These are phyloP conservation scores for Litchi chinensis DNA, from an alignment of 345 rosid species.

Conservation along the genomic window DNA sequence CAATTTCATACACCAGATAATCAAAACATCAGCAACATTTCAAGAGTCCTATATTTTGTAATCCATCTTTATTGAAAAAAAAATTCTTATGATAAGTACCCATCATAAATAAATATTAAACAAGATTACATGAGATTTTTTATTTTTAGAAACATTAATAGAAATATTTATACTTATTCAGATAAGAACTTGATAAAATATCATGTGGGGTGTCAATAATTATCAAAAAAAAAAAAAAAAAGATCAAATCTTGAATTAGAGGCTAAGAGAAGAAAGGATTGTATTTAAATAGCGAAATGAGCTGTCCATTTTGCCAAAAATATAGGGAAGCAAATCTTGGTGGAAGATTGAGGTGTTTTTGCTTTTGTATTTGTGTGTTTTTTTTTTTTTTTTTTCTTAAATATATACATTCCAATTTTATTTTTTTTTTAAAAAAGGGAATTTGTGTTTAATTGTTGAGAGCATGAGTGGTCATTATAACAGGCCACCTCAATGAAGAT, in stretches of 20 bases:
- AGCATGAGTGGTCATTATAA: background rate
- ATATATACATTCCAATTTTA: constrained; percentile 16
- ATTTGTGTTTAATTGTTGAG: constrained; percentile 16
- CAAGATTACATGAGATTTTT: too few species aligned
- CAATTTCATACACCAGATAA: too few species aligned
- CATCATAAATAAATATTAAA: too few species aligned
- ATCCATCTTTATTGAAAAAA: too few species aligned
- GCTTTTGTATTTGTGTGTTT: background rate
- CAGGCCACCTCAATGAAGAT: constrained; percentile 21
- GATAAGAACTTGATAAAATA: background rate
- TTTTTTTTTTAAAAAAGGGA: background rate
- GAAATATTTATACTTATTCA: too few species aligned
- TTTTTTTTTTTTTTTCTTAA: too few species aligned
- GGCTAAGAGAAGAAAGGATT: too few species aligned
- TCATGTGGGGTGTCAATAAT: background rate
- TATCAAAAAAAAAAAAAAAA: background rate
- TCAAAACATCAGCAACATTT: too few species aligned
- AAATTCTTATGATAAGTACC: too few species aligned
- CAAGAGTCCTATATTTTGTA: too few species aligned
- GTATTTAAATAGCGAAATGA: constrained; percentile 3
- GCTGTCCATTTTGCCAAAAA: constrained; percentile 18
- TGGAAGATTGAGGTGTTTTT: constrained; percentile 16
- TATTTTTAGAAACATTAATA: too few species aligned
- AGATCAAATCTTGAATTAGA: background rate
- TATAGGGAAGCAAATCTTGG: constrained; percentile 9